These are phyloP conservation scores for Sugiyamaella lignohabitans DNA, from an alignment of 805 yeast species.

Conservation along the genomic window DNA sequence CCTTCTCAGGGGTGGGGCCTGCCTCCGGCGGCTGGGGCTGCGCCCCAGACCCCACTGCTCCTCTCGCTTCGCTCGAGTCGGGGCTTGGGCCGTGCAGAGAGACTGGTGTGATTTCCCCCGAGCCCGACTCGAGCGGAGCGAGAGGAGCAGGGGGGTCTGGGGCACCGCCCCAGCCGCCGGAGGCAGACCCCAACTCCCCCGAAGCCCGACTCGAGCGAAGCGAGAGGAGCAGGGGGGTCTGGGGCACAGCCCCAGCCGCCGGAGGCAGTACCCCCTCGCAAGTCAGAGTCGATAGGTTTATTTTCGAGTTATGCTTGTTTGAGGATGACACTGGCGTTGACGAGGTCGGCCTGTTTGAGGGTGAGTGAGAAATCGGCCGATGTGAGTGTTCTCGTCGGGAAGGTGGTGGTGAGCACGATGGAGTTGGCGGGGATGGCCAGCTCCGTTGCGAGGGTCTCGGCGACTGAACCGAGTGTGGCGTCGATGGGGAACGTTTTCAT, in stretches of 20 bases:
- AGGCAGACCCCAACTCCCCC: no score
- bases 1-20: no score
- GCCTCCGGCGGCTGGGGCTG: no score
- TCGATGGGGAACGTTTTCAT: slow-evolving; percentile 25
- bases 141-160: no score
- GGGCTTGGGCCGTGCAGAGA: no score
- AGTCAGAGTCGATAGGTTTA: neutral
- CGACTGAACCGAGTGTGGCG: slow-evolving; percentile 27
- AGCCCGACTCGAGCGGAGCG: no score
- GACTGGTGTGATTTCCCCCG: no score
- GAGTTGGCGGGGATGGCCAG: slow-evolving; percentile 18
- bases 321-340: slow-evolving; percentile 29
- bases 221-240: neutral
- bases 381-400: slow-evolving; percentile 26
- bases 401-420: slow-evolving; percentile 27
- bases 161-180: no score
- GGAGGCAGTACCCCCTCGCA: neutral
- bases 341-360: slow-evolving; percentile 27
- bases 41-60: no score
- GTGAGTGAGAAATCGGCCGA: slow-evolving; percentile 23
- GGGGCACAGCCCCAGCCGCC: neutral
- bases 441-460: slow-evolving; percentile 22
- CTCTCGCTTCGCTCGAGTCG: no score
- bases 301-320: neutral
- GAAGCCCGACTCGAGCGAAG: no score